Conservation (phyloP, 345 rosid genomes). For the Durio zibethinus region DNA sequence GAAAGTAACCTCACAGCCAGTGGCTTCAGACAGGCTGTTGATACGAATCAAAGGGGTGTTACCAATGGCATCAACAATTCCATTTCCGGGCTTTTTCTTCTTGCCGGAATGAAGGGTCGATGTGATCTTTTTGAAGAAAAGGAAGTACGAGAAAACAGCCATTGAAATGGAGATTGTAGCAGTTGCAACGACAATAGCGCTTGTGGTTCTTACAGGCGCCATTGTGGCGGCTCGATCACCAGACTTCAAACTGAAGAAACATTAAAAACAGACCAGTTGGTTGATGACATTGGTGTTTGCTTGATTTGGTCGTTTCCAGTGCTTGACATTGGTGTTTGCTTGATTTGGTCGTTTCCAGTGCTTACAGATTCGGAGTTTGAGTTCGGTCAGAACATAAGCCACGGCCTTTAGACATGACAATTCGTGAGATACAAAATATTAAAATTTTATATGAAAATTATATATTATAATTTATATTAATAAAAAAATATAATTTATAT, state of each 20-base stretch:
- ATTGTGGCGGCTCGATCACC: slow-evolving; percentile 32
- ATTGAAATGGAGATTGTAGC: slow-evolving; percentile 47
- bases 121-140: slow-evolving; percentile 25
- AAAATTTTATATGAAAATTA: no score
- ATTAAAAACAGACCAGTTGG: background rate
- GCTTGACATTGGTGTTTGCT: no score
- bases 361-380: background rate
- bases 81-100: slow-evolving; percentile 46
- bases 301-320: background rate
- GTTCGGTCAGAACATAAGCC: background rate
- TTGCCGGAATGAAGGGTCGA: slow-evolving; percentile 16
- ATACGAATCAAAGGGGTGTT: slow-evolving; percentile 87
- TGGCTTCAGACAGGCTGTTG: slow-evolving; percentile 87
- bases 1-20: slow-evolving; percentile 77
- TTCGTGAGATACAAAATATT: no score
- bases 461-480: no score
- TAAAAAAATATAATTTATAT: no score
- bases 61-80: slow-evolving; percentile 70
- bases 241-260: background rate
- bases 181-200: slow-evolving; percentile 30
- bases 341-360: background rate
- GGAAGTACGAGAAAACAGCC: slow-evolving; percentile 43
- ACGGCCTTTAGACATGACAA: no score
- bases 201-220: slow-evolving; percentile 49
- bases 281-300: background rate